Conservation (phyloP, 164 flowering plant genomes). For the Annona cherimola region DNA sequence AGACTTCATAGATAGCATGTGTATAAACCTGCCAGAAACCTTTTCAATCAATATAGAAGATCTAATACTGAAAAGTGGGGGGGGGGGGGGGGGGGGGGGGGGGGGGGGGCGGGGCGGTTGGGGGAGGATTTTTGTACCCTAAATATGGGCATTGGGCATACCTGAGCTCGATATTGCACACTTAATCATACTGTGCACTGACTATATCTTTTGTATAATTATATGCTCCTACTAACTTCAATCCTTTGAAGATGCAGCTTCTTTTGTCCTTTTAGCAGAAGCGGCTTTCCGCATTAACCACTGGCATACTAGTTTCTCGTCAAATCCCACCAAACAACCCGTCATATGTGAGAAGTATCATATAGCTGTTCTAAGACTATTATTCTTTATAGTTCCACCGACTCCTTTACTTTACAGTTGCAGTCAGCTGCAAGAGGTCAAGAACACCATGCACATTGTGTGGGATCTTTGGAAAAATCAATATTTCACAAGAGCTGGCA, state of each 20-base stretch:
- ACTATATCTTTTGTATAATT: background rate
- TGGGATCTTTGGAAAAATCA: conserved; percentile 20
- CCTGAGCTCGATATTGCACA: background rate
- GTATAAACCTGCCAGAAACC: conserved; percentile 4
- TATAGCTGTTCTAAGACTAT: background rate
- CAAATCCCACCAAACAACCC: background rate
- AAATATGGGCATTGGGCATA: background rate
- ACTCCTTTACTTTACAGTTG: background rate
- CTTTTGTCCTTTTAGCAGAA: background rate
- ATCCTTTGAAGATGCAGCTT: background rate
- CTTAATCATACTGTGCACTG: background rate
- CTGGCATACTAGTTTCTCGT: too few species aligned
- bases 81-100: too few species aligned
- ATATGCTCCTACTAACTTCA: background rate
- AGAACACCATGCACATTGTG: background rate
- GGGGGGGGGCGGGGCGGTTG: too few species aligned
- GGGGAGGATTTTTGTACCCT: background rate
- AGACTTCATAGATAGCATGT: background rate
- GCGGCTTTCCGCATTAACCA: too few species aligned
- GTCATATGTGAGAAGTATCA: background rate
- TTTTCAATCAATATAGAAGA: background rate
- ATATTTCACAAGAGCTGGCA: conserved; percentile 84
- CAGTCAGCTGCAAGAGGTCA: background rate
- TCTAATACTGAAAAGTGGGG: background rate
- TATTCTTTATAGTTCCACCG: background rate